phyloP scores from a whole-genome alignment of 176 grass and related monocot genomes.

The Hordeum marinum region DNA sequence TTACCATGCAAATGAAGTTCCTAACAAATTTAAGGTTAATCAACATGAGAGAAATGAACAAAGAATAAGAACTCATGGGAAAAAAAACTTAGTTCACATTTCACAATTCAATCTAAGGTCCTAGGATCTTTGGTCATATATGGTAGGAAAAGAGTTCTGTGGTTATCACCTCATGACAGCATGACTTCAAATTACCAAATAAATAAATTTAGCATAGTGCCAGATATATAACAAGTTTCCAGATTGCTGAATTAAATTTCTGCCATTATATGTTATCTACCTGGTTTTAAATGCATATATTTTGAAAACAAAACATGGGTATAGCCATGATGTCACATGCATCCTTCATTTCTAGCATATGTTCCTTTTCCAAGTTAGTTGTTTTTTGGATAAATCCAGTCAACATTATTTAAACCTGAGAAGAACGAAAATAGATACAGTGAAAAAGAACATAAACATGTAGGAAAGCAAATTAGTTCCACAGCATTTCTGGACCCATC shows the following conservation, averaged over 20 bases:
- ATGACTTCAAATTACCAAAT: background rate
- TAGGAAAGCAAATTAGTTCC: background rate
- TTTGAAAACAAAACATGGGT: background rate
- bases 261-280: background rate
- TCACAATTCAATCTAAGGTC: background rate
- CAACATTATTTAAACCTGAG: too few species aligned
- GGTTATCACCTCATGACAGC: background rate
- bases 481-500: background rate
- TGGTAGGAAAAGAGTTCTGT: background rate
- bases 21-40: conserved; percentile 33
- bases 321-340: background rate
- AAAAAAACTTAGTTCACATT: background rate
- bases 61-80: background rate
- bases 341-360: background rate
- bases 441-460: background rate
- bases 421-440: too few species aligned
- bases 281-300: background rate
- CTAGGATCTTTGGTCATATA: background rate
- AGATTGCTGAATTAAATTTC: background rate
- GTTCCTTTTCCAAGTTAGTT: background rate
- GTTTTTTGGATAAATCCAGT: background rate
- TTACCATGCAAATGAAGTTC: conserved; percentile 99
- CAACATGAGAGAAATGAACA: conserved; percentile 14
- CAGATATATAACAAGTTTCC: background rate
- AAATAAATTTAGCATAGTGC: background rate